Base-by-base conservation (phyloP, 371 early-diverging fungal genomes). In the Zychaea mexicana region DNA sequence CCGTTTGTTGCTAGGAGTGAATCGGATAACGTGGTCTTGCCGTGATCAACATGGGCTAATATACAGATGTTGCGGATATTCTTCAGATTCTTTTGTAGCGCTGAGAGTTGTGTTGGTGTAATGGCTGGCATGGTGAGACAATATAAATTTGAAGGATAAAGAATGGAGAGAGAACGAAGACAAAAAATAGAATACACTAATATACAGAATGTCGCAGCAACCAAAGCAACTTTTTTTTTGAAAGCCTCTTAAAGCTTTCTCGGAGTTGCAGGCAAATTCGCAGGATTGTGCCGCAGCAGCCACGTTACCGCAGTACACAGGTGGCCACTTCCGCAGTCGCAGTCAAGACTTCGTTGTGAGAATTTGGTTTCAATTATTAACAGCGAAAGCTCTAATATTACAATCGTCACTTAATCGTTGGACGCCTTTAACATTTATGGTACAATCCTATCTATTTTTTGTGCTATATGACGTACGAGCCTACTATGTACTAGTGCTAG, bases 11-110 rank as follows among this genome's bases (percentile, higher is more conserved):
- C 96, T 19, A 99, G 78, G 22, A 99, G 83, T 19, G 94, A 92
- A 76, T 99, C 99, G 17, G 98, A 95, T 19, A 99, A 83, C 0
- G 99, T 99, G 8, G 99, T 99, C 75, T 99, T 99, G 63, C 99
- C 98, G 70, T 98, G 98, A 81, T 98, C 99, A 28, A 98, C 98
- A 73, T 98, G 99, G 0, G 99, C 99, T 28, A 98, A 78, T 62
- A 98, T 97, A 78, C 98, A 98, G 52, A 98, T 92, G 71, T 98
- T 98, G 57, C 99, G 85, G 38, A 98, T 94, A 58, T 85, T 78
- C 42, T 77, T 78, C 32, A 84, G 71, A 67, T 85, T 85, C 12
- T 78, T 73, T 61, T 92, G 93, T 53, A 94, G 83, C 26, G 66
- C 68, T 8, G 79, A 73, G 32, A 92, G 79, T 66, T 89, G 89